Conservation (phyloP, 1,284 basidiomycete genomes). For the Austropuccinia psidii region DNA sequence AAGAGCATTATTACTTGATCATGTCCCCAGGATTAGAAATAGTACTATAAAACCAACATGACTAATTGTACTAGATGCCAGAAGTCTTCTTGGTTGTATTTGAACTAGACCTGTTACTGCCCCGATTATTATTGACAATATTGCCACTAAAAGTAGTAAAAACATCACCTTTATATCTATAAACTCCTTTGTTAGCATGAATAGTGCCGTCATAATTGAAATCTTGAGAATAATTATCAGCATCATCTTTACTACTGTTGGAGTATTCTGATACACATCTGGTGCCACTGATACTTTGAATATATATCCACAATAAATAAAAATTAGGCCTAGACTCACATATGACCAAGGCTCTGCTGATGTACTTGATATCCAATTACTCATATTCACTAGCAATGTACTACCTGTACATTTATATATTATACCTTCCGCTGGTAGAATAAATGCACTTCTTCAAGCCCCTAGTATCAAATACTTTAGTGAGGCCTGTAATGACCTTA, state of each 20-base stretch:
- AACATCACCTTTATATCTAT: not conserved
- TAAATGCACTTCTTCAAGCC: not conserved
- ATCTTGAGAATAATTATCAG: not conserved
- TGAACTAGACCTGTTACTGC: not conserved
- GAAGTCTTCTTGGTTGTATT: not conserved
- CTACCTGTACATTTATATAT: too few species aligned
- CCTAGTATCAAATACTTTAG: not conserved
- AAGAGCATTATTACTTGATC: too few species aligned
- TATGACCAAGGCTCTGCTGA: not conserved
- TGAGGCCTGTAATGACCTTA: too few species aligned
- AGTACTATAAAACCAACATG: not conserved
- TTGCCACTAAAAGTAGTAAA: not conserved
- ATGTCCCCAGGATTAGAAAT: too few species aligned
- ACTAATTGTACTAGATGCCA: constrained; percentile 4
- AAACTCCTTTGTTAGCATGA: not conserved
- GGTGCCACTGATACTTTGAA: too few species aligned
- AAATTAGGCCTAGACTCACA: not conserved
- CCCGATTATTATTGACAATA: not conserved
- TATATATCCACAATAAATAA: not conserved
- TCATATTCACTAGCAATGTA: too few species aligned
- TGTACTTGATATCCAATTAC: too few species aligned
- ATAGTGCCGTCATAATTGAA: not conserved
- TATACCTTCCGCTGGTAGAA: too few species aligned
- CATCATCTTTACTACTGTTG: not conserved
- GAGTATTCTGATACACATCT: too few species aligned